A percentile compares a stretch with the other conserved stretches of the same genome.
phyloP scores from a whole-genome alignment of 768 basidiomycete species.

The Paxillus involutus region DNA sequence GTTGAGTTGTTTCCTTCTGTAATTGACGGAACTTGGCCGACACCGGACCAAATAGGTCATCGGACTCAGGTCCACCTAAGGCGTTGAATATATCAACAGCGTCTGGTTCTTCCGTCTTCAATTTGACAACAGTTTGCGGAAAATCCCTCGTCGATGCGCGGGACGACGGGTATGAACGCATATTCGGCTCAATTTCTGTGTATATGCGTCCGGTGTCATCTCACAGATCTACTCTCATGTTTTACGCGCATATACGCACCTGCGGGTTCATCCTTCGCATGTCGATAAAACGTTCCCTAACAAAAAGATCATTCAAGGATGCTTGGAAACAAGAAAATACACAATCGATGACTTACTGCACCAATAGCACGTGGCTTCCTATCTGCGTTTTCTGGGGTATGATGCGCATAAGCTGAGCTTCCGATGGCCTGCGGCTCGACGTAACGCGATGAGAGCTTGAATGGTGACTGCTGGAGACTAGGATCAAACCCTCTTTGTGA shows the following conservation, averaged over 20 bases:
- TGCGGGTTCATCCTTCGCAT: conserved; percentile 6
- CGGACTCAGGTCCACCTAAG: background rate
- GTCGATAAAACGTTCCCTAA: conserved; percentile 11
- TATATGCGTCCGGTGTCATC: conserved; percentile 10
- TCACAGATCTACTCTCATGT: background rate
- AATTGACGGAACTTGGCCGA: background rate
- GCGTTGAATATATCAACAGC: background rate
- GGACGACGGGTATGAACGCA: conserved; percentile 2
- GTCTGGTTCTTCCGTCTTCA: conserved; percentile 5
- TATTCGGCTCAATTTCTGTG: conserved; percentile 7
- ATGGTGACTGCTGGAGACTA: conserved; percentile 5
- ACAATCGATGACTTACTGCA: conserved; percentile 8
- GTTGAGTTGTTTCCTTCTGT: conserved; percentile 7
- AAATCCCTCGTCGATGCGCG: conserved; percentile 6
- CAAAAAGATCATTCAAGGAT: background rate
- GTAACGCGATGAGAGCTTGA: conserved; percentile 9
- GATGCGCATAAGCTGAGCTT: conserved; percentile 4
- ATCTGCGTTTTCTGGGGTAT: conserved; percentile 2
- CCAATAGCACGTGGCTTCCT: background rate
- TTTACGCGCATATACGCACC: conserved; percentile 25
- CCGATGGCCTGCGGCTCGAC: conserved; percentile 11
- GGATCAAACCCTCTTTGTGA: conserved; percentile 6
- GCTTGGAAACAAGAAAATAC: background rate
- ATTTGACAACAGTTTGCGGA: conserved; percentile 4
- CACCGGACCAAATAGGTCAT: conserved; percentile 5